Evolutionary conservation across 129 eudicot genomes (phyloP).

Genomic region (Centrapalus pauciflorus): DNA sequence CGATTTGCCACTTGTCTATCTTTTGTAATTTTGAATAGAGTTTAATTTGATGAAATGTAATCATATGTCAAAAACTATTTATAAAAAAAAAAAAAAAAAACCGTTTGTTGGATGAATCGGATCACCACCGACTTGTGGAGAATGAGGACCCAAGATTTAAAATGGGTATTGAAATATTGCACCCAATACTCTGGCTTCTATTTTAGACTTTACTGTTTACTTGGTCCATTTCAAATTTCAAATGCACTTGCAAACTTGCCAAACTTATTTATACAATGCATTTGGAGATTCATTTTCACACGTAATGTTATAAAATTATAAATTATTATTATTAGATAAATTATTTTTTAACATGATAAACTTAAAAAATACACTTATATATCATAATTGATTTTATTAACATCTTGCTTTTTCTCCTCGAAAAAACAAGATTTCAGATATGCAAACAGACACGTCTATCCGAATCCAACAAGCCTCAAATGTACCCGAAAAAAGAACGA

Average conservation of each 20-base stretch:
- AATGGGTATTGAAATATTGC: constrained; percentile 14
- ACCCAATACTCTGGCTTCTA: not conserved
- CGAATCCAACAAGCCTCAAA: too few relatives aligned
- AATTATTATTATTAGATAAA: not conserved
- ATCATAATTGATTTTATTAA: too few relatives aligned
- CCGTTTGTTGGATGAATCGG: constrained; percentile 5
- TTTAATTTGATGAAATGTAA: not conserved
- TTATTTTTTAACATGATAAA: not conserved
- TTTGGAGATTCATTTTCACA: too few relatives aligned
- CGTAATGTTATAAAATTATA: too few relatives aligned
- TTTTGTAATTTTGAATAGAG: not conserved
- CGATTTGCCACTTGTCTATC: too few relatives aligned
- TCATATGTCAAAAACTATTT: too few relatives aligned
- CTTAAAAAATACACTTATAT: too few relatives aligned
- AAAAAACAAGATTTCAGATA: too few relatives aligned
- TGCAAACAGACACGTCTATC: too few relatives aligned
- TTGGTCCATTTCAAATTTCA: not conserved
- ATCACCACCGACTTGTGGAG: constrained; percentile 29
- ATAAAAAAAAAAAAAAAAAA: not conserved
- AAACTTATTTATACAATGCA: not conserved
- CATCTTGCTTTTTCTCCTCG: too few relatives aligned
- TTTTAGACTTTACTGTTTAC: not conserved
- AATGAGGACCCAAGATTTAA: constrained; percentile 1
- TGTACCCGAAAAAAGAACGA: too few relatives aligned
- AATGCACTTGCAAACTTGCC: constrained; percentile 6